Evolutionary conservation across 2,329 filamentous ascomycete genomes (phyloP).

Genomic region (Ustilaginoidea virens): DNA sequence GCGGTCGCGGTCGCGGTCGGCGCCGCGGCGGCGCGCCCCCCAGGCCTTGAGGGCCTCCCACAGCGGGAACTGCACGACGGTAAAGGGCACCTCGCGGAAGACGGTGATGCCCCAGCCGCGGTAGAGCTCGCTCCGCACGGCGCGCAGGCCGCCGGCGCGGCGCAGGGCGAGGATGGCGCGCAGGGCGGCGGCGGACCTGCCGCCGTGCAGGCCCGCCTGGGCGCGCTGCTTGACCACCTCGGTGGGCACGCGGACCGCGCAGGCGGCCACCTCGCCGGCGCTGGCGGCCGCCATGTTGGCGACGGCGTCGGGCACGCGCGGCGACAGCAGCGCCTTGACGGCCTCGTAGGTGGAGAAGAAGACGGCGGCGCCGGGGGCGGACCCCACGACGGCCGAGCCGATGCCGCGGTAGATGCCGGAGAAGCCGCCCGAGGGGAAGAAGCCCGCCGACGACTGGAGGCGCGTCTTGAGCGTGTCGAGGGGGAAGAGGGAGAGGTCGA

Average conservation of each 20-base stretch:
- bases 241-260: constrained; percentile 81
- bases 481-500: constrained; percentile 91
- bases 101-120: constrained; percentile 86
- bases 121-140: constrained; percentile 75
- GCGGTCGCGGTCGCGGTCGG: no score
- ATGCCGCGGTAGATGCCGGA: constrained; percentile 85
- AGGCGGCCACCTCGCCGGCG: constrained; percentile 81
- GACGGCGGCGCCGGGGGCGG: constrained; percentile 82
- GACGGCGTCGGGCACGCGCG: constrained; percentile 25
- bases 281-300: constrained; percentile 76
- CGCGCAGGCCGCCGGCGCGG: constrained; percentile 24
- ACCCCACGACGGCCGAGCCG: constrained; percentile 77
- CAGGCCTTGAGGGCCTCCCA: constrained; percentile 86
- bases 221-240: constrained; percentile 96
- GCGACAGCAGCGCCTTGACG: constrained; percentile 34
- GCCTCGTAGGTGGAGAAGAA: constrained; percentile 95
- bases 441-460: constrained; percentile 67
- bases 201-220: constrained; percentile 71
- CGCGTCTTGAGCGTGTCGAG: constrained; percentile 98
- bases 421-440: constrained; percentile 76
- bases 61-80: constrained; percentile 89
- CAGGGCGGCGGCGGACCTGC: constrained; percentile 51
- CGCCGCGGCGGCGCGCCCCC: constrained; percentile 18
- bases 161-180: constrained; percentile 48
- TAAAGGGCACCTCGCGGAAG: constrained; percentile 92